phyloP scores from a whole-genome alignment of 1,284 basidiomycete genomes.

The Tilletia walkeri region DNA sequence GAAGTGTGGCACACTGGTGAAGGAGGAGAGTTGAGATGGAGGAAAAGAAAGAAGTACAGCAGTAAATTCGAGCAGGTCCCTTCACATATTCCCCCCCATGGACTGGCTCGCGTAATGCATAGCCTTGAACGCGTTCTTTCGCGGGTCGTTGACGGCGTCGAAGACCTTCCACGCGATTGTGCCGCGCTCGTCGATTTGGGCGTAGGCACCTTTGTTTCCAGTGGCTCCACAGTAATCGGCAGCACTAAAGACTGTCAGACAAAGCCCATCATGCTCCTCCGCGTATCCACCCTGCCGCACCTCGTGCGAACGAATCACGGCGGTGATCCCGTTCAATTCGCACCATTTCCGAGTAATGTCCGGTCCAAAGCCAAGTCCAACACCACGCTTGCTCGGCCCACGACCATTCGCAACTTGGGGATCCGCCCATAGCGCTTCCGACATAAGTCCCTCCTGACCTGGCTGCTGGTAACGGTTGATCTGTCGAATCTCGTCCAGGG shows the following conservation, averaged over 20 bases:
- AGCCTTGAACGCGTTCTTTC: slow-evolving; percentile 66
- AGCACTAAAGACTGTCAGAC: slow-evolving; percentile 70
- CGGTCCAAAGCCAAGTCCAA: slow-evolving; percentile 92
- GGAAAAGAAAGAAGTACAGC: too few species aligned
- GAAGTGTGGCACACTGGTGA: too few species aligned
- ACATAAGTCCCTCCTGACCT: slow-evolving; percentile 92
- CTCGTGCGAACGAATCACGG: slow-evolving; percentile 93
- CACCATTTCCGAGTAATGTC: slow-evolving; percentile 68
- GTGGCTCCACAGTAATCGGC: slow-evolving; percentile 53
- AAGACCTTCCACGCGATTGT: slow-evolving; percentile 74
- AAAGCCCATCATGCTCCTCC: slow-evolving; percentile 82
- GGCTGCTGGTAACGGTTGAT: slow-evolving; percentile 80
- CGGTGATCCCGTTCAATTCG: slow-evolving; percentile 78
- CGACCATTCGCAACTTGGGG: slow-evolving; percentile 87
- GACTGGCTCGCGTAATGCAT: slow-evolving; percentile 69
- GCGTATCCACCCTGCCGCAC: slow-evolving; percentile 85
- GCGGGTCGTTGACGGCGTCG: slow-evolving; percentile 80
- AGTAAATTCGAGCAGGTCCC: too few species aligned
- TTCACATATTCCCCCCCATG: slow-evolving; percentile 16
- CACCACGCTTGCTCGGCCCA: slow-evolving; percentile 93
- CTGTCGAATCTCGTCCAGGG: slow-evolving; percentile 84
- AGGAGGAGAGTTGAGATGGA: too few species aligned
- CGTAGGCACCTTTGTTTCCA: slow-evolving; percentile 60
- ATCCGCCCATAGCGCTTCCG: slow-evolving; percentile 70
- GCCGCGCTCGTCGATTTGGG: slow-evolving; percentile 71